These are phyloP conservation scores for Candida pseudoglaebosa DNA, from an alignment of 805 yeast species.

Conservation along the genomic window DNA sequence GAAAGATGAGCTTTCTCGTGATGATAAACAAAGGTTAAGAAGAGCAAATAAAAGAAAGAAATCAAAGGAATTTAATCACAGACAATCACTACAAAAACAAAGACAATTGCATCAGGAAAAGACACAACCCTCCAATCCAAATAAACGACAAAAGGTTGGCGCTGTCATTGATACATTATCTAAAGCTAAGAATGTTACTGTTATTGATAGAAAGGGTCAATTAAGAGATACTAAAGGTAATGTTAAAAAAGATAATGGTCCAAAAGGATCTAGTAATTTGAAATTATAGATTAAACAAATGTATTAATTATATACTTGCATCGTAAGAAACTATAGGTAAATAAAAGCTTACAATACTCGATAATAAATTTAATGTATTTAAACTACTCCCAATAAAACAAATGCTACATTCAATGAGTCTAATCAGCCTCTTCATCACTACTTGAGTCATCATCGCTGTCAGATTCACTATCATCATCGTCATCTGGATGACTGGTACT, in stretches of 20 bases:
- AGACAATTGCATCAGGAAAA: constrained; percentile 22
- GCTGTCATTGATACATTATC: constrained; percentile 67
- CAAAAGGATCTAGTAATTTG: constrained; percentile 26
- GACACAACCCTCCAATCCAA: constrained; percentile 16
- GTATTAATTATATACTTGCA: background rate
- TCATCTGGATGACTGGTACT: constrained; percentile 27
- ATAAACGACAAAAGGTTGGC: constrained; percentile 53
- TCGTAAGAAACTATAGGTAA: too few relatives aligned
- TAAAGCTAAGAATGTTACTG: constrained; percentile 71
- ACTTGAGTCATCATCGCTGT: constrained; percentile 20
- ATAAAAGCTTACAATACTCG: background rate
- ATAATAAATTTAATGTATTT: background rate
- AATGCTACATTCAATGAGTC: background rate
- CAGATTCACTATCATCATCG: constrained; percentile 18
- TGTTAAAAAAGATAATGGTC: constrained; percentile 42
- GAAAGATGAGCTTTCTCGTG: constrained; percentile 76
- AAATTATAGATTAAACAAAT: constrained; percentile 15
- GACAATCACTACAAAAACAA: constrained; percentile 25
- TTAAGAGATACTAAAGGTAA: constrained; percentile 71
- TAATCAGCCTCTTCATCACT: constrained; percentile 5
- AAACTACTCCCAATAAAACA: background rate
- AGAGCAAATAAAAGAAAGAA: constrained; percentile 82
- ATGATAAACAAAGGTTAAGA: constrained; percentile 82
- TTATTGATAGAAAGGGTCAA: constrained; percentile 73
- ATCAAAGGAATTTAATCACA: constrained; percentile 47